A percentile compares a stretch with the other conserved stretches of the same genome.
phyloP scores from a whole-genome alignment of 805 yeast genomes.

The Sporopachydermia quercuum region DNA sequence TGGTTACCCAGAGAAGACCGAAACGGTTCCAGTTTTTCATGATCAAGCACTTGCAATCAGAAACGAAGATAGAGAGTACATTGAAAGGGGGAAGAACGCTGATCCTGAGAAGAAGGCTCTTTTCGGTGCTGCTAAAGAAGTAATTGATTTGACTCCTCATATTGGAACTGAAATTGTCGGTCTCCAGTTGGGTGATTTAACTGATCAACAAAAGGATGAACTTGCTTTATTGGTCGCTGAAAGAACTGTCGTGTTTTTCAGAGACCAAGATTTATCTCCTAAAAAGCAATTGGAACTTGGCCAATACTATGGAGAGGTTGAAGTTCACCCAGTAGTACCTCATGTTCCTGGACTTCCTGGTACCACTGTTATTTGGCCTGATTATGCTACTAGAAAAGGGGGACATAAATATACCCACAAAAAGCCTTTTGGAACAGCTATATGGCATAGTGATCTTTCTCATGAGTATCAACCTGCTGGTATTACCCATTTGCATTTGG shows the following conservation, averaged over 20 bases:
- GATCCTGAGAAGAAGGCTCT: constrained; percentile 25
- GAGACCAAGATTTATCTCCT: constrained; percentile 31
- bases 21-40: constrained; percentile 20
- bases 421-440: constrained; percentile 15
- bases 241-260: constrained; percentile 36
- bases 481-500: constrained; percentile 36
- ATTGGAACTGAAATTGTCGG: constrained; percentile 37
- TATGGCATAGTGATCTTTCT: constrained; percentile 40
- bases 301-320: constrained; percentile 30
- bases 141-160: constrained; percentile 27
- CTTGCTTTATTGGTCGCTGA: constrained; percentile 32
- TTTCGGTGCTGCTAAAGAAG: constrained; percentile 26
- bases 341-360: constrained; percentile 18
- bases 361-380: constrained; percentile 27
- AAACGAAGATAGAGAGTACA: constrained; percentile 19
- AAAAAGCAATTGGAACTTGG: constrained; percentile 30
- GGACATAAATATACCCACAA: constrained; percentile 10
- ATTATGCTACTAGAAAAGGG: constrained; percentile 17
- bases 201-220: constrained; percentile 30
- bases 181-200: constrained; percentile 27
- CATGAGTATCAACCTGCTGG: constrained; percentile 46
- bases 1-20: constrained; percentile 26
- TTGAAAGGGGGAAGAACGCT: constrained; percentile 22
- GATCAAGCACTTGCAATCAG: constrained; percentile 25
- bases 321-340: constrained; percentile 23